Conservation (phyloP, 768 basidiomycete genomes). For the Lactarius hengduanensis region DNA sequence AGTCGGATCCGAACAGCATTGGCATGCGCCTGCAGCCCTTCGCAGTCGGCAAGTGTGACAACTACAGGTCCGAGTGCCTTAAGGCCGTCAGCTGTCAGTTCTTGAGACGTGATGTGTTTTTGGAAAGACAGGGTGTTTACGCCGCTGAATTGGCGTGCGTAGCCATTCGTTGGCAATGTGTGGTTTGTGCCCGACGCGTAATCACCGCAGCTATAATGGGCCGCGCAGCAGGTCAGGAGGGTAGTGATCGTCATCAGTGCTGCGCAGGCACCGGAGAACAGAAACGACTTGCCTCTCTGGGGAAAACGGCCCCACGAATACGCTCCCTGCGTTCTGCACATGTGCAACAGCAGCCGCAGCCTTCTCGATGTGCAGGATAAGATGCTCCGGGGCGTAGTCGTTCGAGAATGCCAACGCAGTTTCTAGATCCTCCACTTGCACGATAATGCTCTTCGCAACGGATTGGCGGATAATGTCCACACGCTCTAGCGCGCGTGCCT, state of each 20-base stretch:
- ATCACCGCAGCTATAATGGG: slow-evolving; percentile 78
- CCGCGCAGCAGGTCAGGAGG: slow-evolving; percentile 3
- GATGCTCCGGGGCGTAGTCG: slow-evolving; percentile 97
- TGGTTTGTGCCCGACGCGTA: slow-evolving; percentile 99
- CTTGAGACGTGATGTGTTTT: slow-evolving; percentile 97
- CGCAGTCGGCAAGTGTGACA: slow-evolving; percentile 87
- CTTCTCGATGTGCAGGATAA: slow-evolving; percentile 84
- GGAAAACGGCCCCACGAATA: slow-evolving; percentile 93
- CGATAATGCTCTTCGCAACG: slow-evolving; percentile 86
- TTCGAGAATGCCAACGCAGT: slow-evolving; percentile 90
- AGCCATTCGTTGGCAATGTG: slow-evolving; percentile 94
- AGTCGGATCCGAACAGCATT: slow-evolving; percentile 92
- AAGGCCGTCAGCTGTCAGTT: slow-evolving; percentile 79
- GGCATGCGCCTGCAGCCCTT: slow-evolving; percentile 92
- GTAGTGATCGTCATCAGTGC: slow-evolving; percentile 12
- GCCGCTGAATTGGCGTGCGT: slow-evolving; percentile 96
- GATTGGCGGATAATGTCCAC: slow-evolving; percentile 90
- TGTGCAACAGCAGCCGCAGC: slow-evolving; percentile 60
- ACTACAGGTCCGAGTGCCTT: slow-evolving; percentile 81
- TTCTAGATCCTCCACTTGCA: slow-evolving; percentile 60
- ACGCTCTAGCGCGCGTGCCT: slow-evolving; percentile 83
- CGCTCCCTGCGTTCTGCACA: slow-evolving; percentile 92
- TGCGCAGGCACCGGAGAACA: background rate
- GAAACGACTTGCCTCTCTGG: slow-evolving; percentile 79
- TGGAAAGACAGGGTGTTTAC: slow-evolving; percentile 98